Conservation (phyloP, 257 asterid genomes). For the Fraxinus anomala region DNA sequence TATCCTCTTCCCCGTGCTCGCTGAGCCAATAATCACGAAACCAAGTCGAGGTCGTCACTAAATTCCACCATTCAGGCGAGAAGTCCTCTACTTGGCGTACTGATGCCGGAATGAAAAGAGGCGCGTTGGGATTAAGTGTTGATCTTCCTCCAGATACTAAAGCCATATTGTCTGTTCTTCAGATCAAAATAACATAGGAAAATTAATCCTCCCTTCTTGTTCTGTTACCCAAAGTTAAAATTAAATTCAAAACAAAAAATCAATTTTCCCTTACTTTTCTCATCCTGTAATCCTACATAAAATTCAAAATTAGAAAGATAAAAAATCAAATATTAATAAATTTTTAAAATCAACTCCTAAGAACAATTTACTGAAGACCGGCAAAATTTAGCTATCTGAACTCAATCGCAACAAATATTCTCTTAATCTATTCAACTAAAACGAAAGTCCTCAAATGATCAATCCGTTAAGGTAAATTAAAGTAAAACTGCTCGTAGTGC, state of each 20-base stretch:
- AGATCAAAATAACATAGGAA: slow-evolving; percentile 24
- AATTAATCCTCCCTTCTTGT: background rate
- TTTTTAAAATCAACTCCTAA: background rate
- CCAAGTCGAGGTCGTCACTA: slow-evolving; percentile 81
- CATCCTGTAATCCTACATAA: background rate
- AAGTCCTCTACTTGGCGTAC: slow-evolving; percentile 90
- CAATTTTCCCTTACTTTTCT: background rate
- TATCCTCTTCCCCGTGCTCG: slow-evolving; percentile 63
- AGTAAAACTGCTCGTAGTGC: too few species aligned
- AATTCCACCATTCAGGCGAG: slow-evolving; percentile 94
- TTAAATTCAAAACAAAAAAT: background rate
- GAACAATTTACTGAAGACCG: slow-evolving; percentile 24
- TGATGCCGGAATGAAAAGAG: slow-evolving; percentile 71
- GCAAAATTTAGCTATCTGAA: background rate
- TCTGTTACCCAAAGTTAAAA: background rate
- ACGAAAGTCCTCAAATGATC: too few species aligned
- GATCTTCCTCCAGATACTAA: slow-evolving; percentile 79
- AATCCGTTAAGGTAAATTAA: too few species aligned
- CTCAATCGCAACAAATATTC: background rate
- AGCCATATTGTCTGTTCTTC: slow-evolving; percentile 51
- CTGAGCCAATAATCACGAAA: slow-evolving; percentile 82
- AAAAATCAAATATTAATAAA: background rate
- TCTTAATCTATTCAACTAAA: too few species aligned
- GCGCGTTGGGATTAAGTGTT: slow-evolving; percentile 80
- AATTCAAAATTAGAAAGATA: background rate